Percentiles rank a stretch among this genome's conserved stretches.
Evolutionary conservation across 2,329 filamentous ascomycete genomes (phyloP).

Genomic region (Curvularia hawaiiensis): DNA sequence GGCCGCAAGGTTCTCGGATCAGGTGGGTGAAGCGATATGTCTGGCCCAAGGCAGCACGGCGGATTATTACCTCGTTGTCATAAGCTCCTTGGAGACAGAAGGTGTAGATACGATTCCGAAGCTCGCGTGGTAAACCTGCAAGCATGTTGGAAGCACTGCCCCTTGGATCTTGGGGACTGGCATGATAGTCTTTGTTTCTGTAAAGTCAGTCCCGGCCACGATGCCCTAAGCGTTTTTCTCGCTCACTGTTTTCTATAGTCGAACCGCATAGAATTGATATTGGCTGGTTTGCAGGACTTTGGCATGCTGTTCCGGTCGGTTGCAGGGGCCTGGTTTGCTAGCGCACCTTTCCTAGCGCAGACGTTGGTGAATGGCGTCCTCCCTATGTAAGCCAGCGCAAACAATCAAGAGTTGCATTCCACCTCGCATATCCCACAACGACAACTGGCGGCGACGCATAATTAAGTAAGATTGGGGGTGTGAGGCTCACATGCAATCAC

Average conservation of each 20-base stretch:
- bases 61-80: conserved; percentile 30
- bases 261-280: not conserved
- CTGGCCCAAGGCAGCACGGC: conserved; percentile 6
- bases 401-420: not conserved
- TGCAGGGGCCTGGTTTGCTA: not conserved
- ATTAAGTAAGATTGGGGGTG: not conserved
- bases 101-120: conserved; percentile 26
- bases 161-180: not conserved
- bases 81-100: conserved; percentile 24
- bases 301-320: conserved; percentile 2
- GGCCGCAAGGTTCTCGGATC: conserved; percentile 18
- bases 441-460: conserved; percentile 4
- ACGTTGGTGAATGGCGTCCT: not conserved
- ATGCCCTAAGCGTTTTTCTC: not conserved
- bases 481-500: conserved; percentile 10
- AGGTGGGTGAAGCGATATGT: conserved; percentile 14
- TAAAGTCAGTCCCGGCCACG: conserved; percentile 1
- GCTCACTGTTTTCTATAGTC: conserved; percentile 6
- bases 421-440: conserved; percentile 6
- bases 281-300: not conserved
- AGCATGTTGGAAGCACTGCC: conserved; percentile 10
- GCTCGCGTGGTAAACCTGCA: conserved; percentile 24
- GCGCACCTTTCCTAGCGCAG: not conserved
- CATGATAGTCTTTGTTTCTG: conserved; percentile 1
- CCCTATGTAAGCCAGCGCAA: not conserved